These are phyloP conservation scores for Oldenlandia corymbosa DNA, from an alignment of 257 asterid species.

Conservation along the genomic window DNA sequence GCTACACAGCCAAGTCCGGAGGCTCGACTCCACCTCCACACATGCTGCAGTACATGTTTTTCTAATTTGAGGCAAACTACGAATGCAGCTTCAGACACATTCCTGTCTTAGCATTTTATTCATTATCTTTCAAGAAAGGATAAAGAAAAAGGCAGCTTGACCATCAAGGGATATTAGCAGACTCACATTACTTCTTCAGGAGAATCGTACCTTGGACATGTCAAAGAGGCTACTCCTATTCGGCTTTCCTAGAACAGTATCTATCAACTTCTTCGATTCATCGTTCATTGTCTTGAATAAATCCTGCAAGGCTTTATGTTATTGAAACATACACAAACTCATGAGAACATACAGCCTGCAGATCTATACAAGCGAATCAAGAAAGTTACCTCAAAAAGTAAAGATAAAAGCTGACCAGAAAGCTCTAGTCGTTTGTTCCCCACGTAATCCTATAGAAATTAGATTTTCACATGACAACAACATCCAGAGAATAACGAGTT, in stretches of 20 bases:
- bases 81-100: not conserved
- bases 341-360: not conserved
- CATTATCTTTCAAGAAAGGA: not conserved
- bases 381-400: constrained; percentile 81
- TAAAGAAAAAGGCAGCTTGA: constrained; percentile 4
- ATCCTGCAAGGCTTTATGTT: constrained; percentile 46
- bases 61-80: not conserved
- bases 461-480: too few species aligned
- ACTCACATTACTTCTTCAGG: not conserved
- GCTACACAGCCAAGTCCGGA: not conserved
- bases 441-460: constrained; percentile 60
- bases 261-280: constrained; percentile 38
- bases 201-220: constrained; percentile 52
- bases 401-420: constrained; percentile 77
- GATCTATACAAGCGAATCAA: constrained; percentile 1
- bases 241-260: constrained; percentile 32
- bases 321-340: constrained; percentile 8
- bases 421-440: constrained; percentile 96
- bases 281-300: constrained; percentile 87
- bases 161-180: not conserved
- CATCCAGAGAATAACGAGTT: not conserved
- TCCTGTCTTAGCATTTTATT: not conserved
- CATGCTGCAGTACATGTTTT: not conserved
- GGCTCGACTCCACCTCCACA: not conserved
- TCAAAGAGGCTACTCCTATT: constrained; percentile 52